Evolutionary conservation across 2,329 filamentous ascomycete genomes (phyloP).

Genomic region (Aspergillus oerlinghausenensis): DNA sequence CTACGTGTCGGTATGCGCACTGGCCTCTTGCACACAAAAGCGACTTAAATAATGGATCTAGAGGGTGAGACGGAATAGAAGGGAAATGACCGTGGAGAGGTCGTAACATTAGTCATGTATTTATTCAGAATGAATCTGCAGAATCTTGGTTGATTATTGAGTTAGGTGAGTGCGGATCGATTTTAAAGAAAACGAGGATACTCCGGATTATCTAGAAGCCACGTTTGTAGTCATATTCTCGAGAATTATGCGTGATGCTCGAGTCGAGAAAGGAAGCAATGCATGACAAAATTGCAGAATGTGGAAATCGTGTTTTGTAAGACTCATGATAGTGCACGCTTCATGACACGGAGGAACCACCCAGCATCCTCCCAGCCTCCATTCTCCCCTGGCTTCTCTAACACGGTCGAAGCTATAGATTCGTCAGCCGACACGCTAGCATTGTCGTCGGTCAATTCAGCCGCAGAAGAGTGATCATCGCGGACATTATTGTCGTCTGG

Average conservation of each 20-base stretch:
- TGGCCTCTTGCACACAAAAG: neutral
- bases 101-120: neutral
- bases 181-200: neutral
- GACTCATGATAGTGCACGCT: constrained; percentile 27
- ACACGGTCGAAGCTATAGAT: constrained; percentile 17
- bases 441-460: constrained; percentile 20
- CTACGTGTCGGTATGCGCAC: constrained; percentile 1
- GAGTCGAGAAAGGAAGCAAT: neutral
- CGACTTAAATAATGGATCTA: neutral
- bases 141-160: neutral
- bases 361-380: constrained; percentile 57
- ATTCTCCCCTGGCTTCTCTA: constrained; percentile 33
- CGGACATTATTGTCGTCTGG: neutral
- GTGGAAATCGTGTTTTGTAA: neutral
- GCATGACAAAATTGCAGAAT: neutral
- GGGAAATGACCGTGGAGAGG: neutral
- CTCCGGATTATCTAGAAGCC: constrained; percentile 2
- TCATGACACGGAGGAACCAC: constrained; percentile 54
- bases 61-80: neutral
- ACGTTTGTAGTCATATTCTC: neutral
- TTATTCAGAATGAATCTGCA: neutral
- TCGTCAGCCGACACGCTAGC: constrained; percentile 26
- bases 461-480: constrained; percentile 4
- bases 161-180: neutral
- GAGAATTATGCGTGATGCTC: too few relatives aligned